These are phyloP conservation scores for Crithidia mellificae DNA, from an alignment of 208 protist genomes.

Conservation along the genomic window DNA sequence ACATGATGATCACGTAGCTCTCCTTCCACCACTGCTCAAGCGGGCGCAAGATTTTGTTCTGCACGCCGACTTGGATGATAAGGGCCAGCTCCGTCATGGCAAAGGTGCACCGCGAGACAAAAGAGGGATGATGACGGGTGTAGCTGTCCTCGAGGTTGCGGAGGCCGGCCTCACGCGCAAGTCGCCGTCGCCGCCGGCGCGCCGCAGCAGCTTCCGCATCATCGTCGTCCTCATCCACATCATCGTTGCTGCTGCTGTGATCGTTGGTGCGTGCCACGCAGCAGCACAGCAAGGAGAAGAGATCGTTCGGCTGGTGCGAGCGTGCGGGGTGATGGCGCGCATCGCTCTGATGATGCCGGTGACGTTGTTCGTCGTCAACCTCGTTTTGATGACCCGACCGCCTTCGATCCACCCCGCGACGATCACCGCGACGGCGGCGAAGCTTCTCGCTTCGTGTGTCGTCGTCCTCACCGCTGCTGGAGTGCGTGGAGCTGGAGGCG, in stretches of 20 bases:
- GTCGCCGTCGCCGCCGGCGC: neutral
- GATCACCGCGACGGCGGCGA: too few relatives aligned
- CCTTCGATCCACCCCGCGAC: too few relatives aligned
- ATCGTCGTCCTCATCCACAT: neutral
- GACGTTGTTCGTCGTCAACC: neutral
- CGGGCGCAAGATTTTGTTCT: neutral
- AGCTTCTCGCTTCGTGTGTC: too few relatives aligned
- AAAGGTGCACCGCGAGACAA: neutral
- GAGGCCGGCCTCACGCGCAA: neutral
- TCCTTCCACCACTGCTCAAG: slow-evolving; percentile 25
- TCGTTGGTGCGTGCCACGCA: neutral
- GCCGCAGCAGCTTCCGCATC: neutral
- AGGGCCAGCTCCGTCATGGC: neutral
- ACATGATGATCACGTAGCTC: slow-evolving; percentile 49
- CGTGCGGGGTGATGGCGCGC: too few relatives aligned
- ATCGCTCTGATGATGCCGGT: too few relatives aligned
- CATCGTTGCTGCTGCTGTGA: neutral
- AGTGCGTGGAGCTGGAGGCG: neutral
- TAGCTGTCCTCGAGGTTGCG: neutral
- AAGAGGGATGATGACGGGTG: neutral
- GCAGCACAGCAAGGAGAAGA: neutral
- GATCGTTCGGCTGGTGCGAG: neutral
- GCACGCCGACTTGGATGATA: neutral
- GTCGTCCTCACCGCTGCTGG: neutral
- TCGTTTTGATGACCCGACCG: neutral